Conservation (phyloP, 2,329 filamentous ascomycete species). For the Arthrobotrys sinensis region DNA sequence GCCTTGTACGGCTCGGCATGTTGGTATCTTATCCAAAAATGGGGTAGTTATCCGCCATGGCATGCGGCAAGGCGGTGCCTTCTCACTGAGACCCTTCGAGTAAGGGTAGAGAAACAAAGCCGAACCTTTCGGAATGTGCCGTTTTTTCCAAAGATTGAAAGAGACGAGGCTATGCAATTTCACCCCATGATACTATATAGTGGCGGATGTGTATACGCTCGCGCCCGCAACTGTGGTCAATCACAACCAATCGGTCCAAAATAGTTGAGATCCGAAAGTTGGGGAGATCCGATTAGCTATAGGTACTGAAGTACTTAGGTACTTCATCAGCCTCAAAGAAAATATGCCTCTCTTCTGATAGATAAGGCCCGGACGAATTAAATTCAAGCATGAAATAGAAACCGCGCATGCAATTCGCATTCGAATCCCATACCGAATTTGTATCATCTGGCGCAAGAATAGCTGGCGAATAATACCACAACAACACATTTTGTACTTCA, state of each 20-base stretch:
- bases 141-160: neutral
- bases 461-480: neutral
- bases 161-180: constrained; percentile 7
- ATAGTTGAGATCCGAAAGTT: neutral
- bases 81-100: neutral
- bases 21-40: constrained; percentile 27
- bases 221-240: neutral
- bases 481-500: neutral
- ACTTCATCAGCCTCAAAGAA: neutral
- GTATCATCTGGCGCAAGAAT: neutral
- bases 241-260: neutral
- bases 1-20: neutral
- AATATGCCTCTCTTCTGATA: no score
- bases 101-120: neutral
- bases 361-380: no score
- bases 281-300: neutral
- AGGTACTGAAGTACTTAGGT: neutral
- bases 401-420: no score
- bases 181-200: neutral
- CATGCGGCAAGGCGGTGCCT: neutral
- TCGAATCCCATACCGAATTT: neutral
- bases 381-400: no score
- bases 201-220: neutral
- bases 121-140: neutral
- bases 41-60: constrained; percentile 18